Evolutionary conservation across 352 stramenopile genomes (phyloP), one percentile per base, ranked within the genome.

Genomic region (Elongisporangium senticosum): DNA sequence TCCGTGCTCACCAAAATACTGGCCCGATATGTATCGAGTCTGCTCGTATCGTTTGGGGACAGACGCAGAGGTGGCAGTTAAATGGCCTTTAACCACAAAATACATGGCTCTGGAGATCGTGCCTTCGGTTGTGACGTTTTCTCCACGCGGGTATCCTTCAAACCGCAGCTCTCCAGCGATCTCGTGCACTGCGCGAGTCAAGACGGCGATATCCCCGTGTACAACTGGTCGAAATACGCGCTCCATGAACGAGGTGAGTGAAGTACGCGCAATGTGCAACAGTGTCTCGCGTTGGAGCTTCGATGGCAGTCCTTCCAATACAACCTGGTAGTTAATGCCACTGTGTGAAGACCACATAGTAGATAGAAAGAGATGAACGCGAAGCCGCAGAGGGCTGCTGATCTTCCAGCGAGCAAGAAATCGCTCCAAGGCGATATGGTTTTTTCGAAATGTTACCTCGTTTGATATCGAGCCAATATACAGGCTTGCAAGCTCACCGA

Each of bases 381-480:
- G 78, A 7, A 65, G 33, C 2, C 73, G 72, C 23, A 90, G 63
- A n/a, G 37, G 3, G 0, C 28, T 3, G 14, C 68, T 78, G 7
- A 88, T 49, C 24, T 76, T 79, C 69, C 72, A 81, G 13, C 75
- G 69, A 0, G 69, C 67, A 11, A 90, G 59, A 17, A 71, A 86
- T 13, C 71, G 51, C 56, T 88, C 74, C 0, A 83, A 52, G 1
- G 75, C 69, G 40, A 87, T 87, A 24, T 86, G 71, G 39, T 90
- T 67, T 48, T 87, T 88, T 19, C 74, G 77, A 54, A 86, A 90
- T 14, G 74, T 68, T 15, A 90, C 69, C 55, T 88, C 69, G 48
- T 88, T 83, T 10, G 71, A 63, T 21, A 87, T 90, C 19, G 66
- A 81, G 8, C 75, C 88, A 48, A 90, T 86, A 62, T 84, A 88